These are phyloP conservation scores for Ceratobasidium sp. DNA, from an alignment of 1,284 basidiomycete genomes.

Conservation along the genomic window DNA sequence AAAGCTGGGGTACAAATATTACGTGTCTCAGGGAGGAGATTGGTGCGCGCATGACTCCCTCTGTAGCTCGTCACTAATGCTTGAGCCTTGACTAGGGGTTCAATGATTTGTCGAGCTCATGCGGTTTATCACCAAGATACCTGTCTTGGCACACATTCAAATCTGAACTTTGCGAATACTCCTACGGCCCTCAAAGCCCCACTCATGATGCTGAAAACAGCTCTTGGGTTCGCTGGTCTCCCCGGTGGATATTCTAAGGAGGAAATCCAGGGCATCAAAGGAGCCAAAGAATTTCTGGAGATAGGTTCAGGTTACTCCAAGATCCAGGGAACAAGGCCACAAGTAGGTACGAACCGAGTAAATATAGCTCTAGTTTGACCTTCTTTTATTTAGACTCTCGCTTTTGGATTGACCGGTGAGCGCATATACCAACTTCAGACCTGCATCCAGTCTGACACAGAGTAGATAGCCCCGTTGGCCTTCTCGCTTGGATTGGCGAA, in stretches of 20 bases:
- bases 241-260: slow-evolving; percentile 40
- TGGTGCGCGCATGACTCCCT: slow-evolving; percentile 36
- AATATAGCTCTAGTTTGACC: no score
- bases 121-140: slow-evolving; percentile 39
- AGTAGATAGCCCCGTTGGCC: slow-evolving; percentile 2
- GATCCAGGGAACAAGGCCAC: slow-evolving; percentile 41
- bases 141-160: slow-evolving; percentile 40
- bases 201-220: slow-evolving; percentile 21
- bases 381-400: slow-evolving; percentile 40
- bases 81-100: slow-evolving; percentile 35
- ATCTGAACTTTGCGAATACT: slow-evolving; percentile 35
- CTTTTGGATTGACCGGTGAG: slow-evolving; percentile 41
- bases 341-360: no score
- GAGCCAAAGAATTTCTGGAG: slow-evolving; percentile 15
- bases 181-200: slow-evolving; percentile 36
- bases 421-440: no score
- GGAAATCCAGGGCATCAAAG: slow-evolving; percentile 39
- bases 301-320: slow-evolving; percentile 36
- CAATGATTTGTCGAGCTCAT: slow-evolving; percentile 40
- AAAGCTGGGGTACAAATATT: slow-evolving; percentile 41
- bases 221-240: slow-evolving; percentile 36
- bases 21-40: slow-evolving; percentile 43
- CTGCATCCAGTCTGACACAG: background rate
- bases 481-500: slow-evolving; percentile 40
- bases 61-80: background rate